Percentiles rank a stretch among this genome's conserved stretches.
These are phyloP conservation scores for Priceomyces fermenticarens DNA, from an alignment of 805 yeast genomes.

Conservation along the genomic window DNA sequence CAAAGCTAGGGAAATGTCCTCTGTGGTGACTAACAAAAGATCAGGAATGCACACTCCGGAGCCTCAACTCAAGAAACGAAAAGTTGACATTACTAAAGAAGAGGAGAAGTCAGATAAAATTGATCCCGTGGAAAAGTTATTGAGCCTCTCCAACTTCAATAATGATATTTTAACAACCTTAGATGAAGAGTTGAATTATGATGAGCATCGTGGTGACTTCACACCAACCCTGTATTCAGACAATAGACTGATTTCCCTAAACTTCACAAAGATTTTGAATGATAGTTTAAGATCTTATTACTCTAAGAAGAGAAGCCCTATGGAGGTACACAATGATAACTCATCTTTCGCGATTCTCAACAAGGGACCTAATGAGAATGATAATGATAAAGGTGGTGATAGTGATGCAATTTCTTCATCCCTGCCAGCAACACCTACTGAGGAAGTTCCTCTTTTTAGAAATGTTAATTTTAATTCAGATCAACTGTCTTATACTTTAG, in stretches of 20 bases:
- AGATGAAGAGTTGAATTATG: conserved; percentile 13
- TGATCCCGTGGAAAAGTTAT: conserved; percentile 42
- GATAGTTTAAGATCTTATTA: conserved; percentile 37
- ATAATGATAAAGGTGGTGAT: not conserved
- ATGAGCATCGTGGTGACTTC: conserved; percentile 4
- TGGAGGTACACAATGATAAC: conserved; percentile 31
- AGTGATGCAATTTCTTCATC: not conserved
- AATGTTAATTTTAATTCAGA: conserved; percentile 34
- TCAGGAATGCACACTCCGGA: conserved; percentile 5
- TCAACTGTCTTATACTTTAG: conserved; percentile 26
- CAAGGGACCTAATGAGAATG: conserved; percentile 6
- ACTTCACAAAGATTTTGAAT: conserved; percentile 36
- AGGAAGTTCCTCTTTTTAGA: conserved; percentile 32
- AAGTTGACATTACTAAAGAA: conserved; percentile 4
- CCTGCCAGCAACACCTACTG: not conserved
- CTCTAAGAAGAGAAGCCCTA: conserved; percentile 22
- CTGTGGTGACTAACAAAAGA: conserved; percentile 6
- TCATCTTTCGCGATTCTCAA: conserved; percentile 32
- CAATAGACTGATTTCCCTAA: conserved; percentile 18
- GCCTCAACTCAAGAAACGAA: conserved; percentile 7
- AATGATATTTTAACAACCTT: conserved; percentile 28
- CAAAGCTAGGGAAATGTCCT: conserved; percentile 12
- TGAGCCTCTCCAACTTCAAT: conserved; percentile 31
- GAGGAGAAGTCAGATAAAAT: conserved; percentile 25
- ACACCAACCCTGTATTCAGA: conserved; percentile 5